A percentile compares a stretch with the other conserved stretches of the same genome.
These are phyloP conservation scores for Alternaria arbusti DNA, from an alignment of 2,329 filamentous ascomycete genomes.

Conservation along the genomic window DNA sequence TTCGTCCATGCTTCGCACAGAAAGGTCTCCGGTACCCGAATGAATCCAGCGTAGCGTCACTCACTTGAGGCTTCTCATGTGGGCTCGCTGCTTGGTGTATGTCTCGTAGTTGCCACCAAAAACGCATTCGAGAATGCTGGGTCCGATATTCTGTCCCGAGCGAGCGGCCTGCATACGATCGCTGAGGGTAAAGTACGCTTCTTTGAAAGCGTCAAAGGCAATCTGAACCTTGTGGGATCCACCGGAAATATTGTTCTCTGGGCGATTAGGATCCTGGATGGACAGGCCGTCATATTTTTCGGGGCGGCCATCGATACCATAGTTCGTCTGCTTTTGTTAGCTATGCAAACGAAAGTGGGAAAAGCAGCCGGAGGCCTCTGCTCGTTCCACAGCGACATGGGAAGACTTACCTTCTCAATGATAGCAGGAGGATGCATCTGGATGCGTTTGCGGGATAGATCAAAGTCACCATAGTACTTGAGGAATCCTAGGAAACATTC, in stretches of 20 bases:
- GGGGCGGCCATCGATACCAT: slow-evolving; percentile 39
- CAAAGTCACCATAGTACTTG: slow-evolving; percentile 86
- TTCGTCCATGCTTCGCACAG: not conserved
- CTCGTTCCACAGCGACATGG: not conserved
- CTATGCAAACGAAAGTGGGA: not conserved
- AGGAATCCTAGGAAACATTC: slow-evolving; percentile 87
- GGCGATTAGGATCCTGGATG: slow-evolving; percentile 90
- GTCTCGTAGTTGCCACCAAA: slow-evolving; percentile 79
- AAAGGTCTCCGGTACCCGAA: not conserved
- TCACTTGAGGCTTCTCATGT: slow-evolving; percentile 54
- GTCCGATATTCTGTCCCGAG: slow-evolving; percentile 23
- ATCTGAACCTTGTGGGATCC: slow-evolving; percentile 74
- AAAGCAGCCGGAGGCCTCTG: not conserved
- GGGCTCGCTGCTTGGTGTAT: slow-evolving; percentile 73
- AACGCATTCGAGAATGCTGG: slow-evolving; percentile 73
- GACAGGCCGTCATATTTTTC: slow-evolving; percentile 67
- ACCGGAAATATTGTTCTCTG: slow-evolving; percentile 86
- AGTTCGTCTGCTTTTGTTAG: slow-evolving; percentile 22
- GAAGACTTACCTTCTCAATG: slow-evolving; percentile 71
- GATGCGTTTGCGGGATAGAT: slow-evolving; percentile 74
- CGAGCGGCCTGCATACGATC: slow-evolving; percentile 58
- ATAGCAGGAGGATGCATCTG: slow-evolving; percentile 73
- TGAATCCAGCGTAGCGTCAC: slow-evolving; percentile 16
- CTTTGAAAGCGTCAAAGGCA: slow-evolving; percentile 73
- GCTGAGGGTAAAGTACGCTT: slow-evolving; percentile 49